These are phyloP conservation scores for Lepraria neglecta DNA, from an alignment of 495 filamentous ascomycete genomes.

Conservation along the genomic window DNA sequence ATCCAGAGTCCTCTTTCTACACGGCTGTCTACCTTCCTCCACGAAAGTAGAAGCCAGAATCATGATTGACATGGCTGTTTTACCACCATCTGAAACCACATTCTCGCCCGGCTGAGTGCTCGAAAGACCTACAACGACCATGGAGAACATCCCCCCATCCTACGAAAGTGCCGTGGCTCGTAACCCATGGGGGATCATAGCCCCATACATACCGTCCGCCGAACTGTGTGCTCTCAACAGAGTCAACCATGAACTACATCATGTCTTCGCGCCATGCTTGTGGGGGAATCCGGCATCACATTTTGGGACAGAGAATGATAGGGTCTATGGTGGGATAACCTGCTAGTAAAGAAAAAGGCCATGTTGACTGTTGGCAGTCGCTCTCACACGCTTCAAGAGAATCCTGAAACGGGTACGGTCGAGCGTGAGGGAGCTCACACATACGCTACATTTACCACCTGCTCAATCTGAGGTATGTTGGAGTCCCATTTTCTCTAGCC, in stretches of 20 bases:
- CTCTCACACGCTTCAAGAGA: slow-evolving; percentile 56
- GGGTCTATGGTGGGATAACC: slow-evolving; percentile 48
- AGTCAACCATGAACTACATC: slow-evolving; percentile 54
- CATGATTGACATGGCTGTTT: not conserved
- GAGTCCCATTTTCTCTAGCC: not conserved
- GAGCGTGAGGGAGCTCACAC: slow-evolving; percentile 51
- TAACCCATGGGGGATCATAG: slow-evolving; percentile 57
- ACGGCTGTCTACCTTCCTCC: not conserved
- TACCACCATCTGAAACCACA: not conserved
- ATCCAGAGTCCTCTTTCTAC: not conserved
- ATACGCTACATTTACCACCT: slow-evolving; percentile 62
- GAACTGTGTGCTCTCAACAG: slow-evolving; percentile 55
- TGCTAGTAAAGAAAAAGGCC: not conserved
- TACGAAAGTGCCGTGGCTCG: slow-evolving; percentile 53
- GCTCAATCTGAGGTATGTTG: slow-evolving; percentile 47
- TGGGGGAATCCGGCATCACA: slow-evolving; percentile 63
- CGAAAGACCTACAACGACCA: slow-evolving; percentile 15
- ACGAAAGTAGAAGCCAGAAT: not conserved
- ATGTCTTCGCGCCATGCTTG: slow-evolving; percentile 53
- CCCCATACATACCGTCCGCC: slow-evolving; percentile 51
- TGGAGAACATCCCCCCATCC: slow-evolving; percentile 54
- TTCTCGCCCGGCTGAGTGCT: not conserved
- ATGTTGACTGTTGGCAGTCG: slow-evolving; percentile 39
- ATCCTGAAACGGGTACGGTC: slow-evolving; percentile 50
- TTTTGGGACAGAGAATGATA: slow-evolving; percentile 58